Evolutionary conservation across 2,329 filamentous ascomycete species (phyloP).

Genomic region (Drechslerella stenobrocha): DNA sequence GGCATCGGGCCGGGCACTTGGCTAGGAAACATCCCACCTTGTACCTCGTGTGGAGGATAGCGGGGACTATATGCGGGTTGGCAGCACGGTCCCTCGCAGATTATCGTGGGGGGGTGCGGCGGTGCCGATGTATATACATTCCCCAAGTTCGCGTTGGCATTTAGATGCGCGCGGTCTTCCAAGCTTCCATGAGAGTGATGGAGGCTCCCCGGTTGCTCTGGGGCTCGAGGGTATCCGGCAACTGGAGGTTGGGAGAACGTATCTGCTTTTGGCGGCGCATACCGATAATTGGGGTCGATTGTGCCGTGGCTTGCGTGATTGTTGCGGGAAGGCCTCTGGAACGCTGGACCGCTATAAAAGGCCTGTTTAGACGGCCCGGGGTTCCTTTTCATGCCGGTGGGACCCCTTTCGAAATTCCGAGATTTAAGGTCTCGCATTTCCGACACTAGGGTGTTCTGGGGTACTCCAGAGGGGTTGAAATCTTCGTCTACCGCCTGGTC

Average conservation of each 20-base stretch:
- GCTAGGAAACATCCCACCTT: slow-evolving; percentile 19
- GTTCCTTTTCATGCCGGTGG: slow-evolving; percentile 1
- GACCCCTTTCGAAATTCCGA: slow-evolving; percentile 12
- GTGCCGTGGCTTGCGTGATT: slow-evolving; percentile 6
- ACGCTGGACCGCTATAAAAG: slow-evolving; percentile 4
- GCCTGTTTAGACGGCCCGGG: slow-evolving; percentile 8
- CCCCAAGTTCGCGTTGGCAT: slow-evolving; percentile 7
- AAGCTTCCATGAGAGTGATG: slow-evolving; percentile 3
- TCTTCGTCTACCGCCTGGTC: background rate
- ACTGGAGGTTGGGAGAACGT: slow-evolving; percentile 1
- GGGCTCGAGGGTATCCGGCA: slow-evolving; percentile 9
- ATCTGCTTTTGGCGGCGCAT: background rate
- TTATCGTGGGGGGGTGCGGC: slow-evolving; percentile 24
- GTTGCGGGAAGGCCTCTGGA: slow-evolving; percentile 16
- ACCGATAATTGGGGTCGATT: slow-evolving; percentile 9
- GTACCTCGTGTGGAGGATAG: slow-evolving; percentile 17
- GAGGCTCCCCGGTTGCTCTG: slow-evolving; percentile 7
- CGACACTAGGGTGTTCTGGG: slow-evolving; percentile 9
- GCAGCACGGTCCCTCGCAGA: slow-evolving; percentile 36
- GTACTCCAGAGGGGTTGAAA: background rate
- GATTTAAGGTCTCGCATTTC: slow-evolving; percentile 7
- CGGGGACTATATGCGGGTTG: slow-evolving; percentile 8
- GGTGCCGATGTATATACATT: slow-evolving; percentile 2
- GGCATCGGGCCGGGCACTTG: slow-evolving; percentile 25
- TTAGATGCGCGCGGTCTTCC: slow-evolving; percentile 17